Percentiles rank a stretch among this genome's conserved stretches.
Evolutionary conservation across 2,329 filamentous ascomycete genomes (phyloP).

Genomic region (Fusarium subtropicale): DNA sequence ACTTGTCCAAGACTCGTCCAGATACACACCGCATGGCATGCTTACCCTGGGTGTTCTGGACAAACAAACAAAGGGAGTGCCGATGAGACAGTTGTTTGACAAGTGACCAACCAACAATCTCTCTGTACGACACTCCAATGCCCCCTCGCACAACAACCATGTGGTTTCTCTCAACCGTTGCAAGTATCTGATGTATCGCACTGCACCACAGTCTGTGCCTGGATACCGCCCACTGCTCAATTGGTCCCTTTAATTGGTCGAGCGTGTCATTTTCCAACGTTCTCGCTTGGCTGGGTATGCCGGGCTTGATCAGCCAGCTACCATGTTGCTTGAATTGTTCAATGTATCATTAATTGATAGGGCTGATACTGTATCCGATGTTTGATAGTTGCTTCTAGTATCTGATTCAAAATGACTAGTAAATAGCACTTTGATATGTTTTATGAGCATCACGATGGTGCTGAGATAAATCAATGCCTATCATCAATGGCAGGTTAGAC

Average conservation of each 20-base stretch:
- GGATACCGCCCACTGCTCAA: conserved; percentile 10
- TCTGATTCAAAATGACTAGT: background rate
- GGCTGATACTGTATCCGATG: background rate
- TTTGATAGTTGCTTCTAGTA: background rate
- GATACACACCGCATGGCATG: conserved; percentile 11
- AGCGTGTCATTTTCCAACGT: conserved; percentile 12
- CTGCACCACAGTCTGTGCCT: conserved; percentile 9
- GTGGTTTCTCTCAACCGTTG: conserved; percentile 10
- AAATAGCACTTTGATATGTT: background rate
- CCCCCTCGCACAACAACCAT: conserved; percentile 18
- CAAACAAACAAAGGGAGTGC: conserved; percentile 28
- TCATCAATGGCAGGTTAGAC: background rate
- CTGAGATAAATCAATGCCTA: background rate
- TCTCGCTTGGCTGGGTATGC: conserved; percentile 3
- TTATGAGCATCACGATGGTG: background rate
- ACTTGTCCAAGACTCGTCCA: background rate
- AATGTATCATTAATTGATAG: background rate
- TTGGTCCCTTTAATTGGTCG: conserved; percentile 12
- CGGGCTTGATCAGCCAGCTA: background rate
- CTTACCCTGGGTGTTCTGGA: background rate
- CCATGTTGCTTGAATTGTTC: background rate
- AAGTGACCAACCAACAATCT: conserved; percentile 5
- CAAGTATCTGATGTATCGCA: background rate
- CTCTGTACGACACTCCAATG: background rate
- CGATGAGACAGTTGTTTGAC: conserved; percentile 10